phyloP scores from a whole-genome alignment of 352 stramenopile genomes.

The Pythium scleroteichum region DNA sequence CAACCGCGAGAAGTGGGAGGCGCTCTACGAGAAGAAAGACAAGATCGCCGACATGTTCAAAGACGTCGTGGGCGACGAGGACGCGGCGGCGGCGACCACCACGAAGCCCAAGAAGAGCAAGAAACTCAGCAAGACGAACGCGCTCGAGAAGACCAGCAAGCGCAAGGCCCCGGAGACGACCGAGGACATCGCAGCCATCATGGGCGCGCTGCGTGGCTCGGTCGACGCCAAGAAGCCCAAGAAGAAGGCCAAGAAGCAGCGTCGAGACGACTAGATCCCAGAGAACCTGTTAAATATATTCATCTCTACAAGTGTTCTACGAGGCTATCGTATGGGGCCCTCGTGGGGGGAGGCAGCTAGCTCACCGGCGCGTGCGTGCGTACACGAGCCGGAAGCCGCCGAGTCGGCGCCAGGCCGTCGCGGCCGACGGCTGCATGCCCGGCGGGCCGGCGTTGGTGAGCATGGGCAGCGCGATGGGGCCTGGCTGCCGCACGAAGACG shows the following conservation, averaged over 20 bases:
- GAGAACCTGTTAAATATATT: conserved; percentile 17
- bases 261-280: conserved; percentile 5
- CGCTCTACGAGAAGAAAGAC: conserved; percentile 74
- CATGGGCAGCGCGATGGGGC: background rate
- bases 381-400: conserved; percentile 19
- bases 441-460: background rate
- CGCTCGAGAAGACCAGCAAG: background rate
- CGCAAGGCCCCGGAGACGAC: conserved; percentile 31
- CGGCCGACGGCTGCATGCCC: background rate
- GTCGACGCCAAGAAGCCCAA: conserved; percentile 29
- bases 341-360: background rate
- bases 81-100: background rate
- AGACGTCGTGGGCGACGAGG: conserved; percentile 47
- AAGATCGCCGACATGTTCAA: conserved; percentile 83
- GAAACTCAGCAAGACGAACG: conserved; percentile 27
- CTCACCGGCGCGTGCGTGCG: conserved; percentile 7
- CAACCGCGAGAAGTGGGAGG: conserved; percentile 76
- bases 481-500: conserved; percentile 12
- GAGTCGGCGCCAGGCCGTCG: conserved; percentile 15
- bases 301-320: background rate
- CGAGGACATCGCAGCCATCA: conserved; percentile 67
- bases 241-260: conserved; percentile 38
- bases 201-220: conserved; percentile 51
- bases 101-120: conserved; percentile 24
- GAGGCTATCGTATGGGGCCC: too few relatives aligned